Evolutionary conservation across 208 protist genomes (phyloP).

Genomic region (Leishmania lainsoni): DNA sequence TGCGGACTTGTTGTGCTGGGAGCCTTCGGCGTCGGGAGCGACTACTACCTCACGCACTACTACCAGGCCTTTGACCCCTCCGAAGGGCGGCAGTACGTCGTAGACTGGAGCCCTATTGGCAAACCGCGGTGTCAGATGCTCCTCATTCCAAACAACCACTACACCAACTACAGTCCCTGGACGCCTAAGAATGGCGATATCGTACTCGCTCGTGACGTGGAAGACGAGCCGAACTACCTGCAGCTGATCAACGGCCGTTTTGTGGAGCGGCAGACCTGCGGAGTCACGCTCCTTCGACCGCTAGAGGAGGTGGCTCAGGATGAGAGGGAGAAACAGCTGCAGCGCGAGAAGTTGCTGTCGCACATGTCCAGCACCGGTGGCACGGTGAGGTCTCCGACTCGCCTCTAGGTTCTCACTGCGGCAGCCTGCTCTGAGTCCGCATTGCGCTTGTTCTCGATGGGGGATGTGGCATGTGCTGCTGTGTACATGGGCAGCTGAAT

Average conservation of each 20-base stretch:
- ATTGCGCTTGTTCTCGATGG: not conserved
- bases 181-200: slow-evolving; percentile 84
- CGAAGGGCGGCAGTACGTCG: slow-evolving; percentile 62
- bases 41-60: slow-evolving; percentile 88
- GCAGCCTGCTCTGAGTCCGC: not conserved
- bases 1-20: slow-evolving; percentile 62
- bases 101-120: slow-evolving; percentile 83
- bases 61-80: slow-evolving; percentile 72
- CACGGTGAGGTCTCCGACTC: not conserved
- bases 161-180: slow-evolving; percentile 87
- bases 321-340: slow-evolving; percentile 15
- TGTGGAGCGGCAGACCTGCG: slow-evolving; percentile 82
- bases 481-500: not conserved
- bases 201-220: slow-evolving; percentile 71
- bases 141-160: slow-evolving; percentile 77
- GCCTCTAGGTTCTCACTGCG: not conserved
- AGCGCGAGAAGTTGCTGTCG: slow-evolving; percentile 13
- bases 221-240: slow-evolving; percentile 66
- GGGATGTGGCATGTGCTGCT: not conserved
- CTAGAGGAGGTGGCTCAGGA: slow-evolving; percentile 54
- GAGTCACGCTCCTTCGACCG: slow-evolving; percentile 61
- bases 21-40: slow-evolving; percentile 64
- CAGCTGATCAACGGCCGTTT: slow-evolving; percentile 86
- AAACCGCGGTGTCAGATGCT: slow-evolving; percentile 75
- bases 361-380: not conserved